Base-by-base conservation (phyloP, 139 green algal genomes). In the Auxenochlorella protothecoides region DNA sequence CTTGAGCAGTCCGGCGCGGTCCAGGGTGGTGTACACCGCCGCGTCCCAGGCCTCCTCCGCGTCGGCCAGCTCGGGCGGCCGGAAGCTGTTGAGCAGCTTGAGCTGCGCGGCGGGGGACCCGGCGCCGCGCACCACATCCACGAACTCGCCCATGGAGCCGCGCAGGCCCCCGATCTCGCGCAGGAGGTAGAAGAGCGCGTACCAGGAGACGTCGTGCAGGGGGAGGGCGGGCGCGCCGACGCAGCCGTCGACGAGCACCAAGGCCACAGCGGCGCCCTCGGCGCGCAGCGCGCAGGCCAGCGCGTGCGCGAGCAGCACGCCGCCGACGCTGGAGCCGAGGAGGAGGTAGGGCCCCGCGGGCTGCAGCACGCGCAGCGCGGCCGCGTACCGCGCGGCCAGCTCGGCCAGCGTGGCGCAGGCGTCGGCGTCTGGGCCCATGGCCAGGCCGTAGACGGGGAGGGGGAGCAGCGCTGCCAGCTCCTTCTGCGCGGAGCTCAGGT, bases 221-320 rank as follows among this genome's bases (percentile, higher is more conserved):
- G 73, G 69, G 3, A 85, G 53, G 9, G 44, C 59, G 11, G 80
- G 80, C 44, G 63, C 52, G 55, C 76, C 70, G 14, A 81, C 59
- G 62, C 83, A 78, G 6, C 87, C 87, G 62, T 92, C 87, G 55
- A 90, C 56, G 66, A 93, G 68, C 7, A 93, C 15, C 27, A 93
- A 76, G 65, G 77, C 78, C 16, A 81, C 83, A 6, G 56, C 44
- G 14, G 70, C 63, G 8, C 79, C 74, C 27, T 66, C 53, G 5
- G 71, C 65, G 57, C 76, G 66, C 59, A 92, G 68, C 56, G 68
- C 64, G 8, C 63, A 71, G 0, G 82, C 87, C 3, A 80, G 72
- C 0, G 76, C 79, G 11, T 83, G 80, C 7, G 87, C 87, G n/a
- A 84, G 56, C 27, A 83, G 60, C 62, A 77, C 85, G 61, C 87